A percentile compares a stretch with the other conserved stretches of the same genome.
Evolutionary conservation across 345 rosid species (phyloP).

Genomic region (Acer yangbiense): DNA sequence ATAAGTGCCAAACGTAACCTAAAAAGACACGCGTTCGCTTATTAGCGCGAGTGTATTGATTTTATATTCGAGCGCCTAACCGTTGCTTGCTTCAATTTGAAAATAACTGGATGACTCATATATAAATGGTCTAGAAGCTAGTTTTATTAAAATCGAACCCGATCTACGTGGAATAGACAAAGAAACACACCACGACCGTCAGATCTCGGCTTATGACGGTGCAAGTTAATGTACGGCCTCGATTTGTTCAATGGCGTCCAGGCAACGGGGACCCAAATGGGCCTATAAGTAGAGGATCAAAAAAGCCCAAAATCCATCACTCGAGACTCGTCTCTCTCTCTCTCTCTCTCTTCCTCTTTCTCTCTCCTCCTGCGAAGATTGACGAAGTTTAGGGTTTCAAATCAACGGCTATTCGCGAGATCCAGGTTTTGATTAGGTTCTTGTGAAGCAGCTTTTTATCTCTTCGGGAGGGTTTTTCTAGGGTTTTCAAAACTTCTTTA

Average conservation of each 20-base stretch:
- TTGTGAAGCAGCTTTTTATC: conserved; percentile 19
- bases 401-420: conserved; percentile 35
- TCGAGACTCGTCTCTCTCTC: background rate
- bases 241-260: conserved; percentile 39
- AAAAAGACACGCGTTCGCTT: background rate
- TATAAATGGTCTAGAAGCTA: background rate
- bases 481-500: conserved; percentile 28
- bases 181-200: conserved; percentile 20
- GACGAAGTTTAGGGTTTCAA: conserved; percentile 25
- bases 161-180: conserved; percentile 14
- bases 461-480: conserved; percentile 17
- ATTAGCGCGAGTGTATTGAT: background rate
- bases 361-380: conserved; percentile 12
- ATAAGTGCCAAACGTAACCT: background rate
- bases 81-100: background rate
- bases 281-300: conserved; percentile 46
- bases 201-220: conserved; percentile 39
- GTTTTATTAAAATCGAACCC: background rate
- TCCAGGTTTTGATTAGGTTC: conserved; percentile 43
- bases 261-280: conserved; percentile 18
- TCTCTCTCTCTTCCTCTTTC: background rate
- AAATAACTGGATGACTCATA: background rate
- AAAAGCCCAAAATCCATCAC: conserved; percentile 12
- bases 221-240: conserved; percentile 29
- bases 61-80: background rate